Evolutionary conservation across 805 yeast genomes (phyloP).

Genomic region (Tanozyma kutaoensis): DNA sequence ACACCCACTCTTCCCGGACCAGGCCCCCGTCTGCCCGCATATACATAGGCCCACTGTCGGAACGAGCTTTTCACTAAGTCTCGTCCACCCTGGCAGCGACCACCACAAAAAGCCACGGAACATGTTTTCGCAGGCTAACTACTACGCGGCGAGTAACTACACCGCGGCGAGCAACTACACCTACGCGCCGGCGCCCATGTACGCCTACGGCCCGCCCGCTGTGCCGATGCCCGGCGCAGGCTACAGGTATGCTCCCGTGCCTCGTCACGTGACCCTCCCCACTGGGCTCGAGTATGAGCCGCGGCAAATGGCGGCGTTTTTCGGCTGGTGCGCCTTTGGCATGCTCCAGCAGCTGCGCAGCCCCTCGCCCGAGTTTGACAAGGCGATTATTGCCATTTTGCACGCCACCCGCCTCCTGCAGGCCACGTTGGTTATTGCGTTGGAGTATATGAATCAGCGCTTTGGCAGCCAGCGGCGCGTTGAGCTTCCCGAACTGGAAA

Average conservation of each 20-base stretch:
- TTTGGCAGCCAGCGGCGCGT: slow-evolving; percentile 12
- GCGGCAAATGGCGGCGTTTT: slow-evolving; percentile 64
- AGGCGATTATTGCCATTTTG: slow-evolving; percentile 52
- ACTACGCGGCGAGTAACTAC: slow-evolving; percentile 1
- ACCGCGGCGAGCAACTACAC: neutral
- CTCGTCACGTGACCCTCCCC: slow-evolving; percentile 71
- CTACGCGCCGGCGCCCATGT: neutral
- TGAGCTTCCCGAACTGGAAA: slow-evolving; percentile 16
- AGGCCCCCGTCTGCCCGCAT: too few species aligned
- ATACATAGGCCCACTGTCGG: too few species aligned
- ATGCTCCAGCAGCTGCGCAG: slow-evolving; percentile 38
- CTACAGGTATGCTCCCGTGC: slow-evolving; percentile 8
- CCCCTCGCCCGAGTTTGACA: slow-evolving; percentile 39
- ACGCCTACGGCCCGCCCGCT: neutral
- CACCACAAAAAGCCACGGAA: too few species aligned
- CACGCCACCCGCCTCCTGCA: slow-evolving; percentile 82
- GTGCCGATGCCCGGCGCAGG: slow-evolving; percentile 2
- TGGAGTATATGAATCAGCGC: slow-evolving; percentile 66
- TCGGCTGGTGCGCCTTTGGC: slow-evolving; percentile 62
- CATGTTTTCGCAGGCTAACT: slow-evolving; percentile 2
- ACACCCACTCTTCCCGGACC: too few species aligned
- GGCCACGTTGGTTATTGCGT: slow-evolving; percentile 65
- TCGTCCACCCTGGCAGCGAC: slow-evolving; percentile 15
- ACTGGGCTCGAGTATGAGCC: slow-evolving; percentile 76
- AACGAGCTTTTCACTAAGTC: slow-evolving; percentile 31